Evolutionary conservation across 306 rosid species (phyloP).

Genomic region (Fragaria nilgerrensis): DNA sequence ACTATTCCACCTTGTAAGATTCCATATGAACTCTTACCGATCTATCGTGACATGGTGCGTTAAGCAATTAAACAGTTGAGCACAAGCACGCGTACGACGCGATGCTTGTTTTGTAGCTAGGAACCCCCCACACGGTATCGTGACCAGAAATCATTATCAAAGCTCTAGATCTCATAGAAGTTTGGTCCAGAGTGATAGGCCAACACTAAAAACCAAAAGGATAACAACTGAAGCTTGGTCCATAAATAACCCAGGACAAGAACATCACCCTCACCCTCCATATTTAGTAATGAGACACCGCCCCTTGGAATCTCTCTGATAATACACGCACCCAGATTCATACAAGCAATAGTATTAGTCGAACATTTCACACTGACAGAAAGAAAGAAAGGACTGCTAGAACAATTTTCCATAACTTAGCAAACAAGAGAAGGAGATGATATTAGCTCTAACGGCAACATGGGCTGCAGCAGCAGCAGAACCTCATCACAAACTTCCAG

Average conservation of each 20-base stretch:
- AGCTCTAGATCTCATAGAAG: no score
- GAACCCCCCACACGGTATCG: neutral
- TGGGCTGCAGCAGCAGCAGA: neutral
- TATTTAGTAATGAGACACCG: neutral
- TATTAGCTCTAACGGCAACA: neutral
- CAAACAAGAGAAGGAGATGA: constrained; percentile 3
- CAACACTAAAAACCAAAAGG: neutral
- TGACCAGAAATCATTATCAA: neutral
- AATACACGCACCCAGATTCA: neutral
- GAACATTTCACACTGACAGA: neutral
- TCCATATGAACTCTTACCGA: no score
- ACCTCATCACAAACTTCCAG: neutral
- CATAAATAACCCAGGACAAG: neutral
- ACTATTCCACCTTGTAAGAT: no score
- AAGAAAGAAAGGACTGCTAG: neutral
- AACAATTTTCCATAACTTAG: neutral
- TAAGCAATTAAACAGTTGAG: no score
- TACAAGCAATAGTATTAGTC: neutral
- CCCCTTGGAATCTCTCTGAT: neutral
- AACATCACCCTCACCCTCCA: neutral
- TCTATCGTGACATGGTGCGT: no score
- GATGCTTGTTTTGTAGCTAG: no score
- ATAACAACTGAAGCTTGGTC: neutral
- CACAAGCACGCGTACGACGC: no score
- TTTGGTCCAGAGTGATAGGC: neutral